Percentiles rank a stretch among this genome's conserved stretches.
Evolutionary conservation across 352 stramenopile species (phyloP).

Genomic region (Sclerospora graminicola): DNA sequence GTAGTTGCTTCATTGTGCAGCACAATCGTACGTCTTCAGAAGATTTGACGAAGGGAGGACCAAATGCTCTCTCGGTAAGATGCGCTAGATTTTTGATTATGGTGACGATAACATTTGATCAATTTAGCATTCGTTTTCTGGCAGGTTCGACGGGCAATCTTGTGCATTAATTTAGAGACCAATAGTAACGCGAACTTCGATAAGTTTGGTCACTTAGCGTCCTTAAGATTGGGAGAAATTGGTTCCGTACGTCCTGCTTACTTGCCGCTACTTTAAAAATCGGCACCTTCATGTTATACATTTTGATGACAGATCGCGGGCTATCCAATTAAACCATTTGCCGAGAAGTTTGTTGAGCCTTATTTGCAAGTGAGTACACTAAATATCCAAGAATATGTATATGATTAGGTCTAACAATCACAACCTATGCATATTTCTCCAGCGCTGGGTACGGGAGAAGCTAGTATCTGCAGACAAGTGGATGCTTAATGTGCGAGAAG

Average conservation of each 20-base stretch:
- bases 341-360: conserved; percentile 63
- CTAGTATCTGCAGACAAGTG: conserved; percentile 30
- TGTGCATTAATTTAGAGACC: conserved; percentile 64
- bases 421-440: neutral
- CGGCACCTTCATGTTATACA: conserved; percentile 1
- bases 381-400: neutral
- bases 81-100: neutral
- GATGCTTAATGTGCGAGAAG: conserved; percentile 50
- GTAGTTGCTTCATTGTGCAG: conserved; percentile 62
- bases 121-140: conserved; percentile 1
- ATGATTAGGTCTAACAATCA: conserved; percentile 1
- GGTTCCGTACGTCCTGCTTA: conserved; percentile 24
- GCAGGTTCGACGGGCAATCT: conserved; percentile 53
- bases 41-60: conserved; percentile 53
- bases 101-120: neutral
- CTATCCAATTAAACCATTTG: conserved; percentile 75
- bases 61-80: conserved; percentile 39
- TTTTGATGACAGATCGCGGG: conserved; percentile 39
- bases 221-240: conserved; percentile 59
- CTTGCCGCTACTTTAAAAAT: neutral
- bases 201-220: conserved; percentile 69
- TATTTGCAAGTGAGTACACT: conserved; percentile 37
- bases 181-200: conserved; percentile 55
- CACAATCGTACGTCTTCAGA: conserved; percentile 60
- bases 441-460: conserved; percentile 77